Percentiles rank a stretch among this genome's conserved stretches.
Evolutionary conservation across 768 basidiomycete species (phyloP).

Genomic region (Serpula lacrymans): DNA sequence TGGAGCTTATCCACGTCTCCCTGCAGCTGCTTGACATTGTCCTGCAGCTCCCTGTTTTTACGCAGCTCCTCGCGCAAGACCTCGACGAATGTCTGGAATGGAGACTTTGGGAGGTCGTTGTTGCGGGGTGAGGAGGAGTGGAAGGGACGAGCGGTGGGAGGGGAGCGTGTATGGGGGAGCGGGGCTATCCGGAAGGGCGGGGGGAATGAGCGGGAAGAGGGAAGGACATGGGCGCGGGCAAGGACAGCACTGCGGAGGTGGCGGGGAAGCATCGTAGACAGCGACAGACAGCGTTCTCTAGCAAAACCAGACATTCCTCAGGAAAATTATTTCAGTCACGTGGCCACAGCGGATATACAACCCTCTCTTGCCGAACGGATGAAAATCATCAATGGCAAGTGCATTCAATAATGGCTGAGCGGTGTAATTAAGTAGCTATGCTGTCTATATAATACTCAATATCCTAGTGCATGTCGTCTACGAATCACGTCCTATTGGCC

Average conservation of each 20-base stretch:
- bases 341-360: too few relatives aligned
- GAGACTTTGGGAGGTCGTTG: slow-evolving; percentile 79
- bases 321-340: too few relatives aligned
- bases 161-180: slow-evolving; percentile 6
- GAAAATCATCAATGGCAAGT: too few relatives aligned
- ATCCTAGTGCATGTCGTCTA: too few relatives aligned
- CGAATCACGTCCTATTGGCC: too few relatives aligned
- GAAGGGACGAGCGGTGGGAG: slow-evolving; percentile 35
- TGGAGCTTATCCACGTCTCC: slow-evolving; percentile 97
- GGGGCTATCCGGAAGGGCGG: slow-evolving; percentile 29
- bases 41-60: slow-evolving; percentile 93
- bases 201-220: slow-evolving; percentile 18
- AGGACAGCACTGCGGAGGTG: slow-evolving; percentile 39
- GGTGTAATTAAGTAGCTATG: too few relatives aligned
- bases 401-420: too few relatives aligned
- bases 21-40: slow-evolving; percentile 95
- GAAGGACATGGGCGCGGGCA: slow-evolving; percentile 20
- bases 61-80: slow-evolving; percentile 88
- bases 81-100: slow-evolving; percentile 95
- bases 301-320: too few relatives aligned
- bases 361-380: too few relatives aligned
- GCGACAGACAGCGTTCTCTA: too few relatives aligned
- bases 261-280: slow-evolving; percentile 46
- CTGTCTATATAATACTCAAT: too few relatives aligned
- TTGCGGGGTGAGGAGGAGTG: slow-evolving; percentile 62